These are phyloP conservation scores for Quercus tomentella DNA, from an alignment of 331 rosid species.

Conservation along the genomic window DNA sequence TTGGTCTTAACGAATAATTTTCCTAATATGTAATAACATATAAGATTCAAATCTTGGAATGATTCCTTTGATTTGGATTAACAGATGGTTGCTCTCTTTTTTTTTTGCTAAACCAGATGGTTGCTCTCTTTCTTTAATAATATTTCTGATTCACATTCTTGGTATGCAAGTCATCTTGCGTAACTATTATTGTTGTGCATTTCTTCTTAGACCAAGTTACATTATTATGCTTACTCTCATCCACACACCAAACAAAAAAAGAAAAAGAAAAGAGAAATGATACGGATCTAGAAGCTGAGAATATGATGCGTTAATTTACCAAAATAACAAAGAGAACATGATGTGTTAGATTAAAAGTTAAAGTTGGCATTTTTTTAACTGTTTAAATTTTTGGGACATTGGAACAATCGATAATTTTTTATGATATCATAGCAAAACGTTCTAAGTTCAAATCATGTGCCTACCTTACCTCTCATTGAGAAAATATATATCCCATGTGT, in stretches of 20 bases:
- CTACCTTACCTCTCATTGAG: too few species aligned
- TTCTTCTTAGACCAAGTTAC: background rate
- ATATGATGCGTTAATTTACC: background rate
- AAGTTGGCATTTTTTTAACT: too few species aligned
- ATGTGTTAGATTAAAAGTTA: too few species aligned
- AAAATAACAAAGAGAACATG: too few species aligned
- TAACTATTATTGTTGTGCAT: slow-evolving; percentile 17
- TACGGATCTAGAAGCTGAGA: background rate
- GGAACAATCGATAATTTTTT: too few species aligned
- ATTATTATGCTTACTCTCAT: background rate
- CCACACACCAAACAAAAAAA: background rate
- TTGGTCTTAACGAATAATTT: background rate
- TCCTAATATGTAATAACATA: background rate
- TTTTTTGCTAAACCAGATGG: background rate
- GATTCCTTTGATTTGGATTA: background rate
- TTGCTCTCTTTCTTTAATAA: background rate
- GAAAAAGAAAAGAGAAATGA: background rate
- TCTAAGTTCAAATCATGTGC: too few species aligned
- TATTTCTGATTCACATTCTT: slow-evolving; percentile 26
- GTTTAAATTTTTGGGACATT: too few species aligned
- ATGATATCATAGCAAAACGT: too few species aligned
- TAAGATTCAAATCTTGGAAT: slow-evolving; percentile 13
- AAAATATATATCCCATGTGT: too few species aligned
- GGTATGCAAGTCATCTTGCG: slow-evolving; percentile 36
- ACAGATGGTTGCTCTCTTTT: background rate